Base-by-base conservation (phyloP, 371 early-diverging fungal species). In the Mortierella sp. region DNA sequence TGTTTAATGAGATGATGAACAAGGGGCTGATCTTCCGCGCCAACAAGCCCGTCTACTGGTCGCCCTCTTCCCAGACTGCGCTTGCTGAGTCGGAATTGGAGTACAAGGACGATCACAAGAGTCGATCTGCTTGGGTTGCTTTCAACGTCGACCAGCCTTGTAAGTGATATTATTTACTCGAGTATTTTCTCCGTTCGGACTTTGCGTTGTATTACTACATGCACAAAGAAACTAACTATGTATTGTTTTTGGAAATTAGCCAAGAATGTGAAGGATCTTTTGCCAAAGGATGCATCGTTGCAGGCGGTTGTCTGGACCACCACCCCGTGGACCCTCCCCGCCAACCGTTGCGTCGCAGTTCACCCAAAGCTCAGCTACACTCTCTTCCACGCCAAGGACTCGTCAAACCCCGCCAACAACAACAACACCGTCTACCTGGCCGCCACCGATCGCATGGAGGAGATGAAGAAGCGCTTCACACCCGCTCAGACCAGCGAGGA, bases 291-390 rank as follows among this genome's bases (percentile, higher is more conserved):
- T 22, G 65, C 81, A 3, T 71, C 79, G 1, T 4, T 93, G 2
- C 75, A 88, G 64, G 90, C 94, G 8, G 84, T 97, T 10, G 92
- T 96, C 13, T 99, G 98, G 98, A 98, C 98, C 1, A 99, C 99
- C 0, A 99, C 99, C 0, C 98, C 99, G 0, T 98, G 98, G 98
- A 98, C 98, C 2, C 83, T 98, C 8, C 97, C 97, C 0, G 93
- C 97, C 29, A 98, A 98, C 85, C 86, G 89, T 48, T 97, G 95
- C 9, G 90, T 97, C 40, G 90, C 94, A 3, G 93, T 98, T 4
- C 91, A 96, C 72, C 92, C 92, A 11, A 90, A 92, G 0, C 79
- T 97, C 40, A 85, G 80, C 3, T 99, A 99, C 77, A 89, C 88
- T 0, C 61, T 95, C 0, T 88, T 94, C 34, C 69, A 86, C 41